Evolutionary conservation across 2,329 filamentous ascomycete genomes (phyloP).

Genomic region (Nigrograna mackinnonii): DNA sequence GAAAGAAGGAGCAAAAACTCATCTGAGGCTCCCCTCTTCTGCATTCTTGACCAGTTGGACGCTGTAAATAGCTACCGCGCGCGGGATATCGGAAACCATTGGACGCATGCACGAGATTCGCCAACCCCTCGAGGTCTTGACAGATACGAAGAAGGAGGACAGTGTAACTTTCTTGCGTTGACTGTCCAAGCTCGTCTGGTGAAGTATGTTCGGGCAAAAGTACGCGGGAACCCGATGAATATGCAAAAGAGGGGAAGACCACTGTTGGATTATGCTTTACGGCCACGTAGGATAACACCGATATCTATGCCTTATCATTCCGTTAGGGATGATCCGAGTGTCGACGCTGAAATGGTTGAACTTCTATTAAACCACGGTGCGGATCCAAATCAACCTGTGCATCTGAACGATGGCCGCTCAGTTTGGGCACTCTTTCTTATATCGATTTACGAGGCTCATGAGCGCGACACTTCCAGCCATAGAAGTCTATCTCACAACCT

Average conservation of each 20-base stretch:
- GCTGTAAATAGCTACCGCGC: conserved; percentile 11
- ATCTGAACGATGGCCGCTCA: conserved; percentile 5
- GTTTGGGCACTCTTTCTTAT: conserved; percentile 16
- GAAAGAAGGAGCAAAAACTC: neutral
- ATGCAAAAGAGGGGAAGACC: conserved; percentile 8
- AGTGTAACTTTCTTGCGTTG: conserved; percentile 12
- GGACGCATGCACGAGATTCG: conserved; percentile 10
- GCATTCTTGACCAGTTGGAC: conserved; percentile 12
- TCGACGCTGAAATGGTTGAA: conserved; percentile 12
- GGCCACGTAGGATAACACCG: too few relatives aligned
- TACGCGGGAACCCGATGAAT: conserved; percentile 2
- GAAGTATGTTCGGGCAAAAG: conserved; percentile 12
- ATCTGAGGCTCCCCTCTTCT: neutral
- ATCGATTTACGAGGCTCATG: too few relatives aligned
- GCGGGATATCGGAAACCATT: conserved; percentile 5
- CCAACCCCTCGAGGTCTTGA: neutral
- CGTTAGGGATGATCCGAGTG: conserved; percentile 7
- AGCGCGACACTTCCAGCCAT: too few relatives aligned
- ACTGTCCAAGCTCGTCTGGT: conserved; percentile 10
- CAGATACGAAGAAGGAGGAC: conserved; percentile 8
- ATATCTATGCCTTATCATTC: conserved; percentile 11
- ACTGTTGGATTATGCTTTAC: conserved; percentile 17
- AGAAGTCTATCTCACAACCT: too few relatives aligned
- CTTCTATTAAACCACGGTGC: conserved; percentile 10
- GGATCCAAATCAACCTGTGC: conserved; percentile 13